Evolutionary conservation across 2,329 filamentous ascomycete genomes (phyloP).

Genomic region (Aspergillus sp.): DNA sequence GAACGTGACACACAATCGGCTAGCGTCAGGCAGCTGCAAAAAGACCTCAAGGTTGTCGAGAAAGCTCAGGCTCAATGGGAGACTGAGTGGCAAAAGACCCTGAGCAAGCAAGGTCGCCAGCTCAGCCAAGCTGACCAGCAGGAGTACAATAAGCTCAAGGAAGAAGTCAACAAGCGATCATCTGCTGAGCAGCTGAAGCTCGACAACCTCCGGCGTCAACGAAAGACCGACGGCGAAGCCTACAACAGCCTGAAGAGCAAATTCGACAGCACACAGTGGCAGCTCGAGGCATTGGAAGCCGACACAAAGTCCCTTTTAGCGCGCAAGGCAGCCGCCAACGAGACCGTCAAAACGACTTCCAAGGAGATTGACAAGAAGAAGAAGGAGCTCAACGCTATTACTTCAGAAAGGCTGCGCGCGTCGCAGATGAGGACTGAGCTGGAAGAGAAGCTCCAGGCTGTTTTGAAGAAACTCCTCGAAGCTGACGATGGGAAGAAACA

Average conservation of each 20-base stretch:
- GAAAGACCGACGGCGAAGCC: slow-evolving; percentile 89
- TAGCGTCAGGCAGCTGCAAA: slow-evolving; percentile 74
- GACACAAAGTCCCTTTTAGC: slow-evolving; percentile 73
- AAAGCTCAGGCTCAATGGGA: slow-evolving; percentile 90
- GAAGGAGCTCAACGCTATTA: slow-evolving; percentile 83
- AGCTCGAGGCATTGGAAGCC: slow-evolving; percentile 72
- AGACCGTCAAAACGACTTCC: slow-evolving; percentile 68
- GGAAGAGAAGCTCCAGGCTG: slow-evolving; percentile 86
- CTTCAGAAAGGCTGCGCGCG: slow-evolving; percentile 79
- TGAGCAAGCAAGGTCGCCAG: slow-evolving; percentile 84
- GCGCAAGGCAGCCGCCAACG: slow-evolving; percentile 67
- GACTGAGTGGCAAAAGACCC: slow-evolving; percentile 79
- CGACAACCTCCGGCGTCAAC: slow-evolving; percentile 83
- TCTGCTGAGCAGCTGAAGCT: slow-evolving; percentile 80
- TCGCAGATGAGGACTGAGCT: slow-evolving; percentile 84
- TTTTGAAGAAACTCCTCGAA: slow-evolving; percentile 78
- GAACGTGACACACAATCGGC: slow-evolving; percentile 74
- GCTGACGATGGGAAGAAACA: slow-evolving; percentile 85
- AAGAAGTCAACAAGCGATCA: slow-evolving; percentile 82
- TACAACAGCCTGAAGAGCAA: slow-evolving; percentile 88
- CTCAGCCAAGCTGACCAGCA: slow-evolving; percentile 84
- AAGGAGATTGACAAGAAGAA: slow-evolving; percentile 86
- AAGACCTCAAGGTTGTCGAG: slow-evolving; percentile 80
- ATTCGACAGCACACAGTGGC: slow-evolving; percentile 76
- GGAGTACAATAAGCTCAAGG: slow-evolving; percentile 83